Evolutionary conservation across 768 basidiomycete genomes (phyloP), one percentile per base, ranked within the genome.

Genomic region (Lactarius hatsudake): DNA sequence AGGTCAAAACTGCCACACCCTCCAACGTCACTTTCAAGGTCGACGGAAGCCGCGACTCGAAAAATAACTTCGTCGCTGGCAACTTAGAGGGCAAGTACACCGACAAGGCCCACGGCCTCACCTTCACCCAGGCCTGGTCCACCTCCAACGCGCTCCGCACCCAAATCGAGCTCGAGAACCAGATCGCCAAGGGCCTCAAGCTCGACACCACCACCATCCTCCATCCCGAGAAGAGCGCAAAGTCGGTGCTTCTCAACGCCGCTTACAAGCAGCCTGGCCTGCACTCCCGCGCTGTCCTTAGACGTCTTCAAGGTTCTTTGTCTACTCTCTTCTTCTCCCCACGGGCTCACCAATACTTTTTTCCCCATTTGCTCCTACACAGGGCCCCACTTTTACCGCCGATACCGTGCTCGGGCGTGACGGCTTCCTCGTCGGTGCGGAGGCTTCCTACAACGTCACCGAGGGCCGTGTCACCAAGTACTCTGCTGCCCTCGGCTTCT

Each of bases 381-480:
- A 97, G 95, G 97, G 97, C 61, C 96, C 96, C 57, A 96, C 94
- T 61, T 91, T 98, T 85, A 98, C 95, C 71, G 90, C 95, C 60
- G 97, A 99, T 80, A 85, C 93, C 68, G 97, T 96, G 73, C 75
- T 96, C 71, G 96, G 96, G 72, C 96, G 95, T 74, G 94, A 98
- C 74, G 97, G 97, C 66, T 94, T 98, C 90, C 91, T 98, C 68
- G 80, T 96, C 67, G 97, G 97, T 82, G 93, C 86, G 70, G 97
- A 99, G 84, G 89, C 94, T 45, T 87, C 94, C 61, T 98, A 98
- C 85, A 96, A 98, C 78, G 93, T 98, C 76, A 93, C 90, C 59
- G 91, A 93, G 73, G 96, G 95, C 75, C 89, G 87, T 75, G 84
- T 98, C 77, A 90, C 90, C 76, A 90, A 91, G 74, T 99, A 97